These are phyloP conservation scores for Microcera coccophila DNA, from an alignment of 2,329 filamentous ascomycete species.

Conservation along the genomic window DNA sequence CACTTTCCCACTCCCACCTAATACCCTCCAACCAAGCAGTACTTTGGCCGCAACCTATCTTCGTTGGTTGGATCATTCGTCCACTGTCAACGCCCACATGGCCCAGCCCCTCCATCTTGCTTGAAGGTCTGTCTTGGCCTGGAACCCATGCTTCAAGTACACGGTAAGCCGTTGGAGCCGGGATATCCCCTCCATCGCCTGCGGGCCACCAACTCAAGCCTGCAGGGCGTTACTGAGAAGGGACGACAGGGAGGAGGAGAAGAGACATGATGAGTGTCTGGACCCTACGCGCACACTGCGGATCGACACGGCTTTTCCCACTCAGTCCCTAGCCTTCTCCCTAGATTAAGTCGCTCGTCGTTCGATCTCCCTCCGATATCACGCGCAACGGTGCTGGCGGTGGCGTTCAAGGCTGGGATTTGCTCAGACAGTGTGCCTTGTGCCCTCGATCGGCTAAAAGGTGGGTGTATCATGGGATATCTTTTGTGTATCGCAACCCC, in stretches of 20 bases:
- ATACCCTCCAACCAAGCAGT: not conserved
- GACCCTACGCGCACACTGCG: not conserved
- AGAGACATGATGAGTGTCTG: too few species aligned
- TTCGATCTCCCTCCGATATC: conserved; percentile 23
- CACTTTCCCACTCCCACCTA: not conserved
- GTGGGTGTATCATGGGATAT: conserved; percentile 5
- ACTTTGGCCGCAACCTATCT: not conserved
- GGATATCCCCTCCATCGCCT: conserved; percentile 9
- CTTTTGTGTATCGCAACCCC: not conserved
- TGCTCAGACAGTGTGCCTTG: conserved; percentile 16
- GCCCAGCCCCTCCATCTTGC: not conserved
- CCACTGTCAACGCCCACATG: not conserved
- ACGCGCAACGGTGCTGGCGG: conserved; percentile 10
- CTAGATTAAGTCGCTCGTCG: conserved; percentile 9
- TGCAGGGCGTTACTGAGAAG: not conserved
- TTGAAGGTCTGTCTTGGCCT: not conserved
- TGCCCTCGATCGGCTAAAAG: conserved; percentile 9
- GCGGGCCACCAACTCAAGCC: not conserved
- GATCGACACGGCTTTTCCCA: not conserved
- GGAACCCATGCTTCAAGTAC: conserved; percentile 1
- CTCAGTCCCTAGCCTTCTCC: conserved; percentile 1
- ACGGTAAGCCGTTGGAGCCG: too few species aligned
- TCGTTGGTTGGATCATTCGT: not conserved
- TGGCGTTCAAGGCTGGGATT: conserved; percentile 11
- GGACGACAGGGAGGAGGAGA: too few species aligned